Conservation (phyloP, 2,329 filamentous ascomycete species). For the Monascus ruber region DNA sequence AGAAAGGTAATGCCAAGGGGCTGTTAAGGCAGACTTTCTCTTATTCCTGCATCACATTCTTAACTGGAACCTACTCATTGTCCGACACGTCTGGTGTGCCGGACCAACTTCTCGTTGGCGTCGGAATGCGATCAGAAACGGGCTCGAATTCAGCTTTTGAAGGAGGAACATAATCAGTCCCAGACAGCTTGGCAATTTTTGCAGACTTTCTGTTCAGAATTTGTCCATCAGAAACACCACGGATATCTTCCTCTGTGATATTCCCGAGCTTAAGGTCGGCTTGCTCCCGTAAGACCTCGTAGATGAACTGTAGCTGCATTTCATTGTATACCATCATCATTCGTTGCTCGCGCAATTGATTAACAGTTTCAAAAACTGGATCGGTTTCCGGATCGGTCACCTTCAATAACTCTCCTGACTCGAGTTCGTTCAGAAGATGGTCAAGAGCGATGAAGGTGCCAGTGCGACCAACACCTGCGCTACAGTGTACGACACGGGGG, state of each 20-base stretch:
- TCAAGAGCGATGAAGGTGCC: slow-evolving; percentile 97
- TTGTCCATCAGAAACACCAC: slow-evolving; percentile 5
- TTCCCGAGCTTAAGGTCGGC: slow-evolving; percentile 23
- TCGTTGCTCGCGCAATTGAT: slow-evolving; percentile 70
- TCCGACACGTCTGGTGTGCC: slow-evolving; percentile 19
- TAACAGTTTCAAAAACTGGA: slow-evolving; percentile 66
- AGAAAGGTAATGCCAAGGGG: too few species aligned
- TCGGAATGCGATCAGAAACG: slow-evolving; percentile 11
- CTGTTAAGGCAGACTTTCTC: too few species aligned
- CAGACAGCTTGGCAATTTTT: slow-evolving; percentile 24
- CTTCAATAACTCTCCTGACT: slow-evolving; percentile 55
- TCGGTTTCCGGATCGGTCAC: slow-evolving; percentile 43
- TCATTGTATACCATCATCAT: slow-evolving; percentile 94
- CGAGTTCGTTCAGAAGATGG: slow-evolving; percentile 72
- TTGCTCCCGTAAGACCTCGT: slow-evolving; percentile 64
- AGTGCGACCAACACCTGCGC: slow-evolving; percentile 83
- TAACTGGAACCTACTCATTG: slow-evolving; percentile 12
- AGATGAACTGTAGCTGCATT: slow-evolving; percentile 74
- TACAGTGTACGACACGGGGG: slow-evolving; percentile 76
- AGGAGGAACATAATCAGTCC: slow-evolving; percentile 17
- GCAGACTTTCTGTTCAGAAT: slow-evolving; percentile 21
- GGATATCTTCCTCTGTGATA: slow-evolving; percentile 2
- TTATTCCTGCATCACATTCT: too few species aligned
- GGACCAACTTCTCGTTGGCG: slow-evolving; percentile 16
- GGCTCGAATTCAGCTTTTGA: slow-evolving; percentile 27